These are phyloP conservation scores for Capsicum baccatum DNA, from an alignment of 257 asterid species.

Conservation along the genomic window DNA sequence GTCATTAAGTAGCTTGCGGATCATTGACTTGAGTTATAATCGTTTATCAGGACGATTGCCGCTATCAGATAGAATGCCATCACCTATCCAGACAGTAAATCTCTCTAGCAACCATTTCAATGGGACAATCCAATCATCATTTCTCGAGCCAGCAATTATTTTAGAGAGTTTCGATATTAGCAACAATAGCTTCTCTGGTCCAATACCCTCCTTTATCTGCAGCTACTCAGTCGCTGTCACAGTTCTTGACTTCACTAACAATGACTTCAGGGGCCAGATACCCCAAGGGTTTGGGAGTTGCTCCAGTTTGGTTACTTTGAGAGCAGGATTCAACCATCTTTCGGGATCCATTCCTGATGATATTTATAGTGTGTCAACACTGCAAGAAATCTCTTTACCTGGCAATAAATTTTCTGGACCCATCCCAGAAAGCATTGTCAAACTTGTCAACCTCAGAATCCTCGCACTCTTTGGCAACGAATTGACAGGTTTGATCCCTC, in stretches of 20 bases:
- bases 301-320: slow-evolving; percentile 49
- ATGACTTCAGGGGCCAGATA: slow-evolving; percentile 66
- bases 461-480: slow-evolving; percentile 66
- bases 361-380: slow-evolving; percentile 49
- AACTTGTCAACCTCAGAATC: slow-evolving; percentile 60
- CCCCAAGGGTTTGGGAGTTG: slow-evolving; percentile 61
- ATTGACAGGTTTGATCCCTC: slow-evolving; percentile 69
- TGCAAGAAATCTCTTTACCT: slow-evolving; percentile 71
- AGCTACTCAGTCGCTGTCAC: slow-evolving; percentile 47
- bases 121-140: slow-evolving; percentile 56
- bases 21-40: slow-evolving; percentile 75
- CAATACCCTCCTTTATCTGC: slow-evolving; percentile 63
- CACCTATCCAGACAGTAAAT: slow-evolving; percentile 48
- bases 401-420: slow-evolving; percentile 70
- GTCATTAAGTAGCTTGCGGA: slow-evolving; percentile 43
- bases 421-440: slow-evolving; percentile 52
- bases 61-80: slow-evolving; percentile 48
- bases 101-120: slow-evolving; percentile 73
- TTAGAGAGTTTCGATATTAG: slow-evolving; percentile 68
- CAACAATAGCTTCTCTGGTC: slow-evolving; percentile 79
- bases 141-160: slow-evolving; percentile 49
- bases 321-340: slow-evolving; percentile 74
- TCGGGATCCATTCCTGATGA: slow-evolving; percentile 68
- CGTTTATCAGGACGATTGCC: slow-evolving; percentile 56
- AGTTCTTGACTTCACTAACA: slow-evolving; percentile 71